phyloP scores from a whole-genome alignment of 352 stramenopile species.

The Thalassiosira ordinaria region DNA sequence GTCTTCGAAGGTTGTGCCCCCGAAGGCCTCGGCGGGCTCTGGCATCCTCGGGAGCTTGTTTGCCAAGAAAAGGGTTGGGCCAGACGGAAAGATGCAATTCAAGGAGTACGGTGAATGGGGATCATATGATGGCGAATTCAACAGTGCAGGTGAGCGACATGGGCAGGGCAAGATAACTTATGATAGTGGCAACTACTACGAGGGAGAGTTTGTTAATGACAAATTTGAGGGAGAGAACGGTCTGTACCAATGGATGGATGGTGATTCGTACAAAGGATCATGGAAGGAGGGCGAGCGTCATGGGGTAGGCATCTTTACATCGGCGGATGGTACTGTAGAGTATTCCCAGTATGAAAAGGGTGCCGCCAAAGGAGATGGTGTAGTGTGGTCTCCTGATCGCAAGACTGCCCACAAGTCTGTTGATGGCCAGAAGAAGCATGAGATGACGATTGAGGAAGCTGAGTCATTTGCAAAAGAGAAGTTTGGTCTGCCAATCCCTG shows the following conservation, averaged over 20 bases:
- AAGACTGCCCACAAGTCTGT: slow-evolving; percentile 21
- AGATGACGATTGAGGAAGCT: slow-evolving; percentile 20
- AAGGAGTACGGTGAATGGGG: slow-evolving; percentile 46
- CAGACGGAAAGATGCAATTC: neutral
- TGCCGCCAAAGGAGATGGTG: slow-evolving; percentile 17
- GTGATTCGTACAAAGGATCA: slow-evolving; percentile 29
- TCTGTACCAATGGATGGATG: slow-evolving; percentile 30
- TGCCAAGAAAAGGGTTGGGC: neutral
- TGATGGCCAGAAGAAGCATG: slow-evolving; percentile 5
- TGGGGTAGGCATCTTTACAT: slow-evolving; percentile 26
- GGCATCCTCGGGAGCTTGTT: slow-evolving; percentile 7
- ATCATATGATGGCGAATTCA: slow-evolving; percentile 32
- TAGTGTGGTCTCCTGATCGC: slow-evolving; percentile 29
- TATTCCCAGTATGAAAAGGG: slow-evolving; percentile 30
- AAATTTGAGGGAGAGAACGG: slow-evolving; percentile 43
- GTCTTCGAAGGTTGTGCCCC: slow-evolving; percentile 1
- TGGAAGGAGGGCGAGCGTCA: slow-evolving; percentile 46
- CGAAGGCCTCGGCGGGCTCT: no score
- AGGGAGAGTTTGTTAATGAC: slow-evolving; percentile 34
- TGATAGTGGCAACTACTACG: slow-evolving; percentile 24
- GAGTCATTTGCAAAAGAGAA: slow-evolving; percentile 12
- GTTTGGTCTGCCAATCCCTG: slow-evolving; percentile 1
- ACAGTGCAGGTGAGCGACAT: slow-evolving; percentile 27
- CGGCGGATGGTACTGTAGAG: slow-evolving; percentile 25
- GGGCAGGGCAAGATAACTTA: slow-evolving; percentile 53